A percentile compares a stretch with the other conserved stretches of the same genome.
These are phyloP conservation scores for Candida dendrica DNA, from an alignment of 805 yeast species.

Conservation along the genomic window DNA sequence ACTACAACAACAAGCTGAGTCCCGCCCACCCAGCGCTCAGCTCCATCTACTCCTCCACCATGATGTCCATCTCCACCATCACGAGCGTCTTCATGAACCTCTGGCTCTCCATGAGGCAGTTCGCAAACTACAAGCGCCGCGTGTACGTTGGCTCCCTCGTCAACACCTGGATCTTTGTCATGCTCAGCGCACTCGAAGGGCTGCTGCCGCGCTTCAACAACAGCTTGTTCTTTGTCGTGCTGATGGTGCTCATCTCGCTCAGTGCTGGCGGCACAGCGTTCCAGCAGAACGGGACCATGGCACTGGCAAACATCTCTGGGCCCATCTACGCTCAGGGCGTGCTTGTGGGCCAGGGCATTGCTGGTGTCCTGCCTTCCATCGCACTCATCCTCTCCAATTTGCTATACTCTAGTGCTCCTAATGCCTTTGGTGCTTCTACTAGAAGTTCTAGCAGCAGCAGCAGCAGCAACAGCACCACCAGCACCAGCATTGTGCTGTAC, in stretches of 20 bases:
- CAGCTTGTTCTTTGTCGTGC: conserved; percentile 31
- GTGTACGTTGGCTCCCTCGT: conserved; percentile 53
- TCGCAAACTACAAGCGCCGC: conserved; percentile 48
- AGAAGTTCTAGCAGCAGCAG: no score
- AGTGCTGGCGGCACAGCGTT: conserved; percentile 73
- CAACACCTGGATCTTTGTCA: conserved; percentile 49
- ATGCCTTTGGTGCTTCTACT: conserved; percentile 17
- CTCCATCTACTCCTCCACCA: conserved; percentile 63
- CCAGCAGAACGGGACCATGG: conserved; percentile 88
- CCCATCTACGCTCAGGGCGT: conserved; percentile 78
- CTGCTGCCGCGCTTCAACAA: conserved; percentile 13
- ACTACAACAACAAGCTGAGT: conserved; percentile 52
- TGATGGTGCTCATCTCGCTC: conserved; percentile 56
- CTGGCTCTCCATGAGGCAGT: conserved; percentile 59
- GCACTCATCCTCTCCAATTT: conserved; percentile 53
- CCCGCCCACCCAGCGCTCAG: conserved; percentile 44
- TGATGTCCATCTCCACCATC: conserved; percentile 82
- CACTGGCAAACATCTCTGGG: conserved; percentile 72
- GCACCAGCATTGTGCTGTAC: conserved; percentile 33
- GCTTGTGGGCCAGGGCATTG: conserved; percentile 91
- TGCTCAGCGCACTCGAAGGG: conserved; percentile 15
- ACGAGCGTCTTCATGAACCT: conserved; percentile 54
- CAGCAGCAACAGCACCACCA: no score
- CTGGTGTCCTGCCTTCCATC: conserved; percentile 86
- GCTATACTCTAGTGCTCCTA: conserved; percentile 11